Base-by-base conservation (phyloP, 2,329 filamentous ascomycete genomes). In the Thermomyces lanuginosus region DNA sequence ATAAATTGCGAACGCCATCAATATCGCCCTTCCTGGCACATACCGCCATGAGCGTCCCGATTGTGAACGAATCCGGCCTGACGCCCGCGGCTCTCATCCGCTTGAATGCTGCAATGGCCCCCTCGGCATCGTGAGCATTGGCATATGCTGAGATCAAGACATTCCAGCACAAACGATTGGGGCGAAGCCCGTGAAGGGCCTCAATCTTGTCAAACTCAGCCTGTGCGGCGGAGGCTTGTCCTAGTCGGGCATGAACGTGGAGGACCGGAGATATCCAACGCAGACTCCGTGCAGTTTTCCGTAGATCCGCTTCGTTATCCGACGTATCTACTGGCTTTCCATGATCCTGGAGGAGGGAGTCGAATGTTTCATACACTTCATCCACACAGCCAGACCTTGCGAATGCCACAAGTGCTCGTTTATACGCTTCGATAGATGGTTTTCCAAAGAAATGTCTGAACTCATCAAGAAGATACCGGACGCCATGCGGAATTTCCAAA, bases 41-140 rank as follows among this genome's bases (percentile, higher is more conserved):
- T 41, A 91, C 61, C 13, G 69, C 64, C 67, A 92, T 78, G 35
- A 92, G 55, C 4, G 74, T 76, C 3, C 67, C 70, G 40, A 81
- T 82, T 1, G 74, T 78, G 39, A 69, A 63, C 1, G 55, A 42
- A 45, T 80, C 68, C 0, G 78, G 74, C 12, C 49, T 41, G 3
- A 69, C 16, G 33, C 55, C 42, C 34, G 47, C 40, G 38, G 61
- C 36, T 3, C 66, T 32, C 45, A 89, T 63, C 6, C 63, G 53
- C 10, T 72, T 61, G 40, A 91, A 83, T 25, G 64, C 62, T 5
- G 58, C 45, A 30, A 80, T 55, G 8, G 74, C 76, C 4, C 69
- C 67, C n/a, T 69, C 59, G 22, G 79, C 64, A 43, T 89, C 71
- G 24, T 69, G 63, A 1, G 66, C 65, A 38, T 70, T 71, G 10